Base-by-base conservation (phyloP, 2,329 filamentous ascomycete genomes). In the Penicillium sp. region DNA sequence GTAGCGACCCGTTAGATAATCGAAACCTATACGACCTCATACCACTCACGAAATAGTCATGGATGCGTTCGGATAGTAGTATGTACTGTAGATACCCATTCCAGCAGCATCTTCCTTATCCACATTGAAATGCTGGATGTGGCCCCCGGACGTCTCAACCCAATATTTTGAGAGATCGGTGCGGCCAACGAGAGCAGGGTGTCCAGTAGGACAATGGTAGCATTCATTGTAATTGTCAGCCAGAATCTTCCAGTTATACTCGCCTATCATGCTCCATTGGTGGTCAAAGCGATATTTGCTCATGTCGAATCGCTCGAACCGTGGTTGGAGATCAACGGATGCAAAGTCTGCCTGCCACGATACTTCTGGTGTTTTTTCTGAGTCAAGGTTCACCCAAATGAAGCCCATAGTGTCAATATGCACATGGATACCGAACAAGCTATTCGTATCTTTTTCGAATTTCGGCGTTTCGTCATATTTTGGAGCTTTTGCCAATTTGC, bases 151-250 rank as follows among this genome's bases (percentile, higher is more conserved):
- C 3, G 39, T 23, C 9, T 42, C 23, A 21, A 42, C 39, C 21
- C 7, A 24, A n/a, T 42, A 42, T 11, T 9, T 7, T 9, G 10
- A 7, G 10, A 42, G 39, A n/a, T 42, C 39, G 11, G 21, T 13
- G 14, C 24, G 4, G 21, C 5, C 10, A 7, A 5, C 8, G 5
- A 42, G 7, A 24, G 13, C 39, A 5, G 39, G 39, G 13, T 42
- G 39, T 5, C 10, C 21, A 3, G 14, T 26, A 3, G 10, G 10
- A 14, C 39, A 42, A 16, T 42, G 39, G 60, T 86, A 87, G 67
- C 82, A 86, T 39, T 69, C 83, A 66, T 87, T 56, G 18, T 56
- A 61, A 13, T 51, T 52, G 21, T 58, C 59, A 16, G 62, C 61
- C 9, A 62, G 21, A 9, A 59, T 33, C 52, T 65, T 65, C 62